Evolutionary conservation across 2,329 filamentous ascomycete species (phyloP), one percentile per base, ranked within the genome.

Genomic region (Cladosporium colombiae): DNA sequence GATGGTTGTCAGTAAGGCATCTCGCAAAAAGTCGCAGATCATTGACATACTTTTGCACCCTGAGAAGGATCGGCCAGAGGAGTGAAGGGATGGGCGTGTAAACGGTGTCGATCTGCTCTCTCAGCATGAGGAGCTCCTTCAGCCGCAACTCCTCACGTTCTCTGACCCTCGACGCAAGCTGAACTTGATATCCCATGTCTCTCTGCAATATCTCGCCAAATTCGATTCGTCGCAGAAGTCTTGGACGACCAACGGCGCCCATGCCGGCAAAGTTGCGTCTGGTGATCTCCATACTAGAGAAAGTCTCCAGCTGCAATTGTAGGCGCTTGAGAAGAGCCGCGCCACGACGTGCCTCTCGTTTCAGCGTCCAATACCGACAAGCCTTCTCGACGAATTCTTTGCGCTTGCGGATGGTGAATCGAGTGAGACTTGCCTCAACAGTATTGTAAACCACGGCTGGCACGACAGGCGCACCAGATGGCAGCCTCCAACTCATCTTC

Each of bases 361-460:
- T 99, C 69, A 99, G 79, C 0, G 95, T 98, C 95, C 95, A 99
- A 79, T 98, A 99, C 72, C 92, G 93, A 80, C 94, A 98, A 1
- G 91, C 91, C 77, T 97, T 94, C 65, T 92, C 90, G 2, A 96
- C 89, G 76, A 92, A 99, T 67, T 97, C 93, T 75, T 96, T 97
- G 62, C 93, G 88, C 75, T 95, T 96, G 33, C 90, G 88, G 40
- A 91, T 84, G n/a, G 87, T 87, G 76, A 98, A 98, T 57, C 92
- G 88, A 68, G 89, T 87, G 37, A 99, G 84, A 0, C 93, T 91
- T 53, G 87, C 87, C 71, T 97, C 91, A 25, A 99, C 92, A 31
- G 90, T 89, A 70, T 94, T 91, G 68, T 93, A 93, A 3, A 98
- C 90, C 2, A 91, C 89, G 70, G 93, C 89, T 0, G 95, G 95